A percentile compares a stretch with the other conserved stretches of the same genome.
phyloP scores from a whole-genome alignment of 2,329 filamentous ascomycete genomes.

The Trichophyton rubrum region DNA sequence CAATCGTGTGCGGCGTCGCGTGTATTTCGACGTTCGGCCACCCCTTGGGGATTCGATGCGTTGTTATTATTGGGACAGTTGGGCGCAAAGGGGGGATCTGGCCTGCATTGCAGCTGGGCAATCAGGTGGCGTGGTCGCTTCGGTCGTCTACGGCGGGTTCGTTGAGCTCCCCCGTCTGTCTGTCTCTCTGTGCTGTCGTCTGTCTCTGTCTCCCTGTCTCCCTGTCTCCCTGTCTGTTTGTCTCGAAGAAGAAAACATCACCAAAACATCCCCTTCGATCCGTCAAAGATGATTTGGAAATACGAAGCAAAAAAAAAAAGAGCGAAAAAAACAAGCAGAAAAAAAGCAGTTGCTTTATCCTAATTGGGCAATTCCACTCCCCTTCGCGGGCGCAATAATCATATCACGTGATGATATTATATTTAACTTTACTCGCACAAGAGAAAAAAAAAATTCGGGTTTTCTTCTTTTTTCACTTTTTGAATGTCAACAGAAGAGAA shows the following conservation, averaged over 20 bases:
- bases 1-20: not conserved
- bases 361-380: not conserved
- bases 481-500: not conserved
- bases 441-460: not conserved
- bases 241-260: not conserved
- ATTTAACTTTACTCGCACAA: not conserved
- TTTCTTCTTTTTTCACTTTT: not conserved
- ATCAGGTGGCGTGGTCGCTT: not conserved
- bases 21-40: not conserved
- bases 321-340: not conserved
- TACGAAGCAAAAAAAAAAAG: not conserved
- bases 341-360: not conserved
- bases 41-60: not conserved
- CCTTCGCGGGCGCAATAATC: no score
- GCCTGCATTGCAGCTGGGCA: not conserved
- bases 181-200: not conserved
- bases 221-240: not conserved
- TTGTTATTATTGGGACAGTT: constrained; percentile 2
- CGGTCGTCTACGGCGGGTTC: not conserved
- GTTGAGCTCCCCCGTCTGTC: no score
- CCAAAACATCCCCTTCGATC: no score
- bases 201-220: not conserved
- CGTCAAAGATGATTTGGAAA: not conserved
- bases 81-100: not conserved
- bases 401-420: not conserved